These are phyloP conservation scores for Hymenoscyphus occultus DNA, from an alignment of 2,329 filamentous ascomycete genomes.

Conservation along the genomic window DNA sequence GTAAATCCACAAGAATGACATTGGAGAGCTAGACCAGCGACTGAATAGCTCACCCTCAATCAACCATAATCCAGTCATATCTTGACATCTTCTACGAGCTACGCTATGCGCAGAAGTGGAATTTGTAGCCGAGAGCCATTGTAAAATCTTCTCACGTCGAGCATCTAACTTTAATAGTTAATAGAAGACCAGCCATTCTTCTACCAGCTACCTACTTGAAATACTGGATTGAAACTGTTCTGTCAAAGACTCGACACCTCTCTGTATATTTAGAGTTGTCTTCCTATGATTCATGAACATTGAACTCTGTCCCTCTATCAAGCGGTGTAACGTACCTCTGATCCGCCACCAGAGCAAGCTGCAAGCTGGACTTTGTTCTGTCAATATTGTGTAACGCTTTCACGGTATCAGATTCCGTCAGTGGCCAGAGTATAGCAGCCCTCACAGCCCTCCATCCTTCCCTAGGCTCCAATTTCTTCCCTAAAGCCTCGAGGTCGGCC, in stretches of 20 bases:
- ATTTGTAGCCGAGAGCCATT: constrained; percentile 7
- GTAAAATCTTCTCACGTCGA: constrained; percentile 7
- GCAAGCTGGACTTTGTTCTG: constrained; percentile 10
- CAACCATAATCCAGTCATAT: constrained; percentile 36
- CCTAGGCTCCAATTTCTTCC: constrained; percentile 6
- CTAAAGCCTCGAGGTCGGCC: background rate
- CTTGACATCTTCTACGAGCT: constrained; percentile 8
- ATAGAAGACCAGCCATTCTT: background rate
- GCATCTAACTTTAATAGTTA: background rate
- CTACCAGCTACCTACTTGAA: background rate
- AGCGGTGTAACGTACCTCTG: constrained; percentile 4
- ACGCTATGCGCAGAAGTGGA: background rate
- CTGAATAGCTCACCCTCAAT: constrained; percentile 32
- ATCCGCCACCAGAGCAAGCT: constrained; percentile 12
- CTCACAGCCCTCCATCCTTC: constrained; percentile 10
- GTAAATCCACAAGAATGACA: constrained; percentile 40
- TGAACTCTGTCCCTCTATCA: background rate
- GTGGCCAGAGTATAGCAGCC: background rate
- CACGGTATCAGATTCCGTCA: background rate
- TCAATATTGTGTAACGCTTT: constrained; percentile 5
- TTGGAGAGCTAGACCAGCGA: constrained; percentile 34
- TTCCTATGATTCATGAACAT: constrained; percentile 2
- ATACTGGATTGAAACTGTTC: background rate
- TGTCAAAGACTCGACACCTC: background rate
- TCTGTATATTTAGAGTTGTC: background rate